A percentile compares a stretch with the other conserved stretches of the same genome.
phyloP scores from a whole-genome alignment of 345 rosid genomes.

The Bretschneidera sinensis region DNA sequence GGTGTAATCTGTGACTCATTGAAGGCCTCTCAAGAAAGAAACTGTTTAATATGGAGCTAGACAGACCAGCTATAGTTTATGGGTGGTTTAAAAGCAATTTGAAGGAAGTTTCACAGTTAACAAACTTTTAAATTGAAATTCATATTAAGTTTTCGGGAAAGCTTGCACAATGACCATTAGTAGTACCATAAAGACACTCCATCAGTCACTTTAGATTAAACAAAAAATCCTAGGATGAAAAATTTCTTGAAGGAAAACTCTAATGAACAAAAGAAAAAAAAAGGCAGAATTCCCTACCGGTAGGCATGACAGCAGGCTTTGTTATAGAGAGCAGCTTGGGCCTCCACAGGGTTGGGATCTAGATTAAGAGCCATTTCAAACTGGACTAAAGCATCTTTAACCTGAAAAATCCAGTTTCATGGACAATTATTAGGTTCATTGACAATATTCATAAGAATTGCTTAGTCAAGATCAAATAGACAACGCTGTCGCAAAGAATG shows the following conservation, averaged over 20 bases:
- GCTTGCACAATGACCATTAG: not conserved
- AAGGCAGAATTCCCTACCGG: slow-evolving; percentile 33
- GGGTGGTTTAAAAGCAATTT: not conserved
- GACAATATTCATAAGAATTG: not conserved
- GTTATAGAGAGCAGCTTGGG: slow-evolving; percentile 93
- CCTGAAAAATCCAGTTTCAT: slow-evolving; percentile 39
- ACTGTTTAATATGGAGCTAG: not conserved
- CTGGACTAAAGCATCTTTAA: slow-evolving; percentile 75
- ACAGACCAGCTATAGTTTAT: not conserved
- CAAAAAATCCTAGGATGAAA: not conserved
- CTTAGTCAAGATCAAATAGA: not conserved
- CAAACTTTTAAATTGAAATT: not conserved
- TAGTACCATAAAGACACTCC: not conserved
- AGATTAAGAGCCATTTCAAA: slow-evolving; percentile 79
- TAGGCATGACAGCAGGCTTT: slow-evolving; percentile 95
- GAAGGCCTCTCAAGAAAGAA: not conserved
- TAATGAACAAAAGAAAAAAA: not conserved
- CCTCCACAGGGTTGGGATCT: slow-evolving; percentile 65
- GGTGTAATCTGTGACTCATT: not conserved
- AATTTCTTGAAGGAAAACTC: not conserved
- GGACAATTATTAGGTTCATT: not conserved
- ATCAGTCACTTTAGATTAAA: not conserved
- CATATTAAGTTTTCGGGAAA: not conserved
- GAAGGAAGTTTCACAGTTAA: slow-evolving; percentile 4
- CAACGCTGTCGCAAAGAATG: not conserved